A percentile compares a stretch with the other conserved stretches of the same genome.
Evolutionary conservation across 805 yeast species (phyloP).

Genomic region (Pichia eremophila): DNA sequence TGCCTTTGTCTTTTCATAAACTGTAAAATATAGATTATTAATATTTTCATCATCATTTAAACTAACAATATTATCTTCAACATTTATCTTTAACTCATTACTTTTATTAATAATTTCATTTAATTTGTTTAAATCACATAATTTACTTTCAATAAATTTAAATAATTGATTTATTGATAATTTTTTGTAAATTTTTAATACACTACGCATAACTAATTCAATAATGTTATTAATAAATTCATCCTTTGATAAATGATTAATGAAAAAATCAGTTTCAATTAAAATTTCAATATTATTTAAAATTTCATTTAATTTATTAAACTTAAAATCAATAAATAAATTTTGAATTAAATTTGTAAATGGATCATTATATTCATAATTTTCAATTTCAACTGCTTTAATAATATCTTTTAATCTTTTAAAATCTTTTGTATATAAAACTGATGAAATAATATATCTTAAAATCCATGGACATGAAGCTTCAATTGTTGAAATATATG

Average conservation of each 20-base stretch:
- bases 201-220: slow-evolving; percentile 16
- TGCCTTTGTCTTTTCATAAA: slow-evolving; percentile 60
- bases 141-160: slow-evolving; percentile 3
- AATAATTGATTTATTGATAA: slow-evolving; percentile 14
- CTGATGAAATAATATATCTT: slow-evolving; percentile 58
- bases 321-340: slow-evolving; percentile 49
- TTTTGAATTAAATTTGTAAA: slow-evolving; percentile 47
- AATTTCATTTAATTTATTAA: slow-evolving; percentile 41
- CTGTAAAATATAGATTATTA: slow-evolving; percentile 54
- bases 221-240: slow-evolving; percentile 18
- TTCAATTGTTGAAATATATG: slow-evolving; percentile 57
- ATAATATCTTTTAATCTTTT: slow-evolving; percentile 50
- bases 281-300: slow-evolving; percentile 39
- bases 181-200: slow-evolving; percentile 19
- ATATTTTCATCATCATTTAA: slow-evolving; percentile 40
- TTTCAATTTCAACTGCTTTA: slow-evolving; percentile 49
- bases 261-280: slow-evolving; percentile 49
- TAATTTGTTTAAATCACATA: not conserved
- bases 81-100: slow-evolving; percentile 5
- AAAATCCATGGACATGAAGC: slow-evolving; percentile 66
- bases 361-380: slow-evolving; percentile 58
- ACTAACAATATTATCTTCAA: slow-evolving; percentile 27
- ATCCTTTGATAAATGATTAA: slow-evolving; percentile 31
- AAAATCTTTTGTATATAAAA: slow-evolving; percentile 30
- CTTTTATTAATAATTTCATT: slow-evolving; percentile 21